These are phyloP conservation scores for Candida neerlandica DNA, from an alignment of 1,139 yeast species.

Conservation along the genomic window DNA sequence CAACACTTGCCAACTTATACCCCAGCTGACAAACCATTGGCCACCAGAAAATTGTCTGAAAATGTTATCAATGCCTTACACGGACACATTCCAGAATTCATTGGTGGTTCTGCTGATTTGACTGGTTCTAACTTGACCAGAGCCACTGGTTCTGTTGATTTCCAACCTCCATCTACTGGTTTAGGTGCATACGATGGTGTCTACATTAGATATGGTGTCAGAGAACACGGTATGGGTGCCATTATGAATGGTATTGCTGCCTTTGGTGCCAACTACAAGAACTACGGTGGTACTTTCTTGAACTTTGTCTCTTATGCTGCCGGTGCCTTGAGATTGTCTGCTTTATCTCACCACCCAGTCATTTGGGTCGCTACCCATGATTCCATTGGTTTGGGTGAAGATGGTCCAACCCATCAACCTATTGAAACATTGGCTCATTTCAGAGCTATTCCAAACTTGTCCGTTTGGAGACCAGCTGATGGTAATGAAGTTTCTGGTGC, in stretches of 20 bases:
- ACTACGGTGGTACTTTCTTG: constrained; percentile 97
- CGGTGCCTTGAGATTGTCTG: constrained; percentile 95
- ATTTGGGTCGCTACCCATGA: constrained; percentile 99
- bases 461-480: constrained; percentile 99
- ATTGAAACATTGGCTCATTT: constrained; percentile 97
- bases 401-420: constrained; percentile 99
- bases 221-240: constrained; percentile 99
- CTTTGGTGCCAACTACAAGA: constrained; percentile 88
- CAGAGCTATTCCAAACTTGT: constrained; percentile 93
- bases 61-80: constrained; percentile 68
- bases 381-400: constrained; percentile 99
- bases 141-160: constrained; percentile 81
- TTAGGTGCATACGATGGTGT: constrained; percentile 91
- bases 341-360: constrained; percentile 90
- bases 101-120: constrained; percentile 99
- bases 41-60: constrained; percentile 96
- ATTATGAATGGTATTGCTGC: constrained; percentile 98
- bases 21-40: constrained; percentile 78
- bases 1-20: constrained; percentile 77
- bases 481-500: constrained; percentile 99
- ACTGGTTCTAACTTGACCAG: constrained; percentile 98
- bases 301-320: constrained; percentile 98
- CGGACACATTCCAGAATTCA: constrained; percentile 77
- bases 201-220: constrained; percentile 97
- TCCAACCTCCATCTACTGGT: constrained; percentile 85